Evolutionary conservation across 1,284 basidiomycete species (phyloP).

Genomic region (Puccinia horiana): DNA sequence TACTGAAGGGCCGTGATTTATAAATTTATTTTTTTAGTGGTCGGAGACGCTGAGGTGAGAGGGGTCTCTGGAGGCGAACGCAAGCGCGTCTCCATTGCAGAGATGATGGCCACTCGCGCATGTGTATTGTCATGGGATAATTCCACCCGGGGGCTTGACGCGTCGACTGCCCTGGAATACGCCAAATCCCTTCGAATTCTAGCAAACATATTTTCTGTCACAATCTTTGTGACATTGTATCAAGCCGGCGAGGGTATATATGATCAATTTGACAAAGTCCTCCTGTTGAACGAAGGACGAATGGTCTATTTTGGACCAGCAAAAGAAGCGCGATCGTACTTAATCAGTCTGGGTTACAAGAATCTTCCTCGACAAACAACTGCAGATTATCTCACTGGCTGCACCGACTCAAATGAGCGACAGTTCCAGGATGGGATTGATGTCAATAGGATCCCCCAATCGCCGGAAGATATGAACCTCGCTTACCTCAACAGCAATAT

Average conservation of each 20-base stretch:
- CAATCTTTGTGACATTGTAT: constrained; percentile 61
- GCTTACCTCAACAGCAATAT: constrained; percentile 68
- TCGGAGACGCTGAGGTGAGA: constrained; percentile 63
- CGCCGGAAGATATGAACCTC: constrained; percentile 71
- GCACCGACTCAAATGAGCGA: constrained; percentile 76
- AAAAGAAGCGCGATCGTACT: constrained; percentile 73
- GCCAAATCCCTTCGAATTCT: constrained; percentile 65
- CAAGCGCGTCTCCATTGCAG: constrained; percentile 68
- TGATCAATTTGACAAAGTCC: constrained; percentile 72
- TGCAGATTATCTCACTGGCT: constrained; percentile 72
- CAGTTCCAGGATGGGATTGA: constrained; percentile 74
- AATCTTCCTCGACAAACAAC: constrained; percentile 71
- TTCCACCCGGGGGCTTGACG: constrained; percentile 75
- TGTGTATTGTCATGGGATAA: constrained; percentile 62
- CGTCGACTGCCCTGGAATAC: constrained; percentile 66
- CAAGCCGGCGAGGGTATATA: constrained; percentile 64
- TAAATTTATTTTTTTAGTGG: constrained; percentile 62
- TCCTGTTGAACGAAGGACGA: constrained; percentile 71
- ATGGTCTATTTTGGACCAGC: constrained; percentile 79
- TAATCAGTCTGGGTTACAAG: constrained; percentile 63
- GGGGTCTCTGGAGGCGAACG: constrained; percentile 66
- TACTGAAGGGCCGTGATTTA: constrained; percentile 61
- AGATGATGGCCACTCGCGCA: constrained; percentile 63
- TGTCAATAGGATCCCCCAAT: constrained; percentile 69
- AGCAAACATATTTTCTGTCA: constrained; percentile 66